A percentile compares a stretch with the other conserved stretches of the same genome.
Evolutionary conservation across 495 filamentous ascomycete species (phyloP).

Genomic region (Penicillium coprophilum): DNA sequence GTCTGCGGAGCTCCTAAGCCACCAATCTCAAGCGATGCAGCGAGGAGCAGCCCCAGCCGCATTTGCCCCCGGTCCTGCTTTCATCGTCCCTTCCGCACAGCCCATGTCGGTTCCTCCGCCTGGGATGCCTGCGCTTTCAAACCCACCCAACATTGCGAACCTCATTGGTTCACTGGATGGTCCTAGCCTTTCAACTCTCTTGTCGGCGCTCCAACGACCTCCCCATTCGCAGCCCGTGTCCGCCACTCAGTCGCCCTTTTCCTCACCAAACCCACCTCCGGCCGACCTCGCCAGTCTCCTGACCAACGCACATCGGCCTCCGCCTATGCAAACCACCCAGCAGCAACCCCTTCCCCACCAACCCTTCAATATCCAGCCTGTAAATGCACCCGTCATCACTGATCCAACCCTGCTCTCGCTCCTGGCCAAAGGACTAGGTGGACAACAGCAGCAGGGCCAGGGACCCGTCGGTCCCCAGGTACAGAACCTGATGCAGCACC

Average conservation of each 20-base stretch:
- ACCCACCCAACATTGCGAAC: constrained; percentile 45
- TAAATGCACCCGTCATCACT: constrained; percentile 35
- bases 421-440: constrained; percentile 42
- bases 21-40: constrained; percentile 64
- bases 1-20: constrained; percentile 75
- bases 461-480: constrained; percentile 45
- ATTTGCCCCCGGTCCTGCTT: constrained; percentile 44
- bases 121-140: constrained; percentile 32
- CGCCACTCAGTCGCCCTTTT: constrained; percentile 39
- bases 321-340: constrained; percentile 34
- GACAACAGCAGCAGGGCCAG: constrained; percentile 45
- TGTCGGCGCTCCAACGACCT: constrained; percentile 57
- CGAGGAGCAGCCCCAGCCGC: constrained; percentile 44
- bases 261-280: constrained; percentile 34
- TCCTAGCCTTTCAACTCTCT: constrained; percentile 66
- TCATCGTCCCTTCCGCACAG: constrained; percentile 41
- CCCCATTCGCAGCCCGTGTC: constrained; percentile 45
- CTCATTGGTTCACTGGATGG: constrained; percentile 64
- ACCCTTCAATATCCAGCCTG: constrained; percentile 35
- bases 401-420: constrained; percentile 49
- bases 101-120: constrained; percentile 39
- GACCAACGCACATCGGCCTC: constrained; percentile 46
- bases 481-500: constrained; percentile 61
- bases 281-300: constrained; percentile 63
- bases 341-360: constrained; percentile 38